Evolutionary conservation across 2,329 filamentous ascomycete genomes (phyloP).

Genomic region (Claviceps sp.): DNA sequence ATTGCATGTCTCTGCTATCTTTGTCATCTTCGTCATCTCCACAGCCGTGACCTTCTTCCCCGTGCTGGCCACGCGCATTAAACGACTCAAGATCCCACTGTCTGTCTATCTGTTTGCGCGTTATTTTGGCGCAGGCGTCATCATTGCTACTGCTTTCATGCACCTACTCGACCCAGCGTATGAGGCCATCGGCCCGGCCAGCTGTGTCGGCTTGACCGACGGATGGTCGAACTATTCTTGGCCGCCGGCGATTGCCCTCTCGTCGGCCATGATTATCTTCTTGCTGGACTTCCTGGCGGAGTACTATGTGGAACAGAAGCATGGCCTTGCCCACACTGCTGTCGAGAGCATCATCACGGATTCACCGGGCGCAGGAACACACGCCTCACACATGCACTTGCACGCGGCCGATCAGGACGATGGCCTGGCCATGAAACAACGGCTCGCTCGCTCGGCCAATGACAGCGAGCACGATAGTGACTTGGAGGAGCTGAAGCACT

Average conservation of each 20-base stretch:
- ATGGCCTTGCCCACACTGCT: slow-evolving; percentile 15
- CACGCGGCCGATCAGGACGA: slow-evolving; percentile 27
- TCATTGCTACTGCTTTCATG: slow-evolving; percentile 85
- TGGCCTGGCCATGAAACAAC: neutral
- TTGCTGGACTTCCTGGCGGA: slow-evolving; percentile 36
- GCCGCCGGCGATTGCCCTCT: slow-evolving; percentile 36
- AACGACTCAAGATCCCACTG: slow-evolving; percentile 48
- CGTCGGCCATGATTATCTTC: slow-evolving; percentile 34
- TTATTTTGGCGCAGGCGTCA: slow-evolving; percentile 88
- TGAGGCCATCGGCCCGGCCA: slow-evolving; percentile 40
- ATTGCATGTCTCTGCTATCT: slow-evolving; percentile 71
- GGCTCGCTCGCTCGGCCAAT: neutral
- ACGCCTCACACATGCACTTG: slow-evolving; percentile 21
- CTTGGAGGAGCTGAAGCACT: slow-evolving; percentile 9
- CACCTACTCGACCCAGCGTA: slow-evolving; percentile 74
- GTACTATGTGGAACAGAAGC: slow-evolving; percentile 34
- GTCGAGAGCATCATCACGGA: slow-evolving; percentile 16
- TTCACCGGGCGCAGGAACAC: neutral
- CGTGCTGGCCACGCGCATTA: slow-evolving; percentile 49
- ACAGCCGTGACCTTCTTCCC: slow-evolving; percentile 60
- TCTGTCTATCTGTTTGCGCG: slow-evolving; percentile 76
- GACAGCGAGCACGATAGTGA: slow-evolving; percentile 8
- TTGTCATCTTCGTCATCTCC: slow-evolving; percentile 68
- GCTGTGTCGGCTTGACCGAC: slow-evolving; percentile 32
- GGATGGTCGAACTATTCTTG: slow-evolving; percentile 37